A percentile compares a stretch with the other conserved stretches of the same genome.
phyloP scores from a whole-genome alignment of 805 yeast genomes.

The Nakazawaea sp. region DNA sequence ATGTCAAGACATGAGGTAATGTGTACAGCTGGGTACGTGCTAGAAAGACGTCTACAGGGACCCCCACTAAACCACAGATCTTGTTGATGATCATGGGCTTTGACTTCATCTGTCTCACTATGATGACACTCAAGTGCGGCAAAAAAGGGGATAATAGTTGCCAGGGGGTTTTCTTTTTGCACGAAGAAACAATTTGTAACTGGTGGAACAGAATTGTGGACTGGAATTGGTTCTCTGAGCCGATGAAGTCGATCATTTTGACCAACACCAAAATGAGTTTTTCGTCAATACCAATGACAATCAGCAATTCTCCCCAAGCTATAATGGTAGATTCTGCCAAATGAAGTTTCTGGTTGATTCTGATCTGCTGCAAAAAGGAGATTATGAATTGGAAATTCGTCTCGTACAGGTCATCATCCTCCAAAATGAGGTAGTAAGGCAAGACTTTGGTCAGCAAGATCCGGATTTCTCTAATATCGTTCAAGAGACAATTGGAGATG shows the following conservation, averaged over 20 bases:
- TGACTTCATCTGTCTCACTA: conserved; percentile 45
- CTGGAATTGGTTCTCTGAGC: conserved; percentile 57
- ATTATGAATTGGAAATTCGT: conserved; percentile 38
- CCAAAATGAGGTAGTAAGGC: conserved; percentile 42
- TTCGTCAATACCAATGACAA: conserved; percentile 54
- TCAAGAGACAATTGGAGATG: conserved; percentile 30
- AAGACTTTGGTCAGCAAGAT: conserved; percentile 43
- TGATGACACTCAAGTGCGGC: conserved; percentile 59
- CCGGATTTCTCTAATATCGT: conserved; percentile 49
- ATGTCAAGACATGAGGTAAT: conserved; percentile 68
- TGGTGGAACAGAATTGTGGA: conserved; percentile 64
- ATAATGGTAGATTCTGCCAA: conserved; percentile 53
- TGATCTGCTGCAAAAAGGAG: conserved; percentile 32
- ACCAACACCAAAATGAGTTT: conserved; percentile 59
- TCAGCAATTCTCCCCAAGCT: conserved; percentile 61
- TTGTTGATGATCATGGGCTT: conserved; percentile 49
- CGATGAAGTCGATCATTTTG: conserved; percentile 59
- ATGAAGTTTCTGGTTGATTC: conserved; percentile 26
- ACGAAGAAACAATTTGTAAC: conserved; percentile 49
- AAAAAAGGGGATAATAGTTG: conserved; percentile 74
- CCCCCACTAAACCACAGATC: conserved; percentile 59
- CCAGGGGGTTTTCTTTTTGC: conserved; percentile 62
- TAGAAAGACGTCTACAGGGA: conserved; percentile 55
- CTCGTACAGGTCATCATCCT: conserved; percentile 32
- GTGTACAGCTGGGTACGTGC: conserved; percentile 66